A percentile compares a stretch with the other conserved stretches of the same genome.
These are phyloP conservation scores for Gossypium anomalum DNA, from an alignment of 345 rosid genomes.

Conservation along the genomic window DNA sequence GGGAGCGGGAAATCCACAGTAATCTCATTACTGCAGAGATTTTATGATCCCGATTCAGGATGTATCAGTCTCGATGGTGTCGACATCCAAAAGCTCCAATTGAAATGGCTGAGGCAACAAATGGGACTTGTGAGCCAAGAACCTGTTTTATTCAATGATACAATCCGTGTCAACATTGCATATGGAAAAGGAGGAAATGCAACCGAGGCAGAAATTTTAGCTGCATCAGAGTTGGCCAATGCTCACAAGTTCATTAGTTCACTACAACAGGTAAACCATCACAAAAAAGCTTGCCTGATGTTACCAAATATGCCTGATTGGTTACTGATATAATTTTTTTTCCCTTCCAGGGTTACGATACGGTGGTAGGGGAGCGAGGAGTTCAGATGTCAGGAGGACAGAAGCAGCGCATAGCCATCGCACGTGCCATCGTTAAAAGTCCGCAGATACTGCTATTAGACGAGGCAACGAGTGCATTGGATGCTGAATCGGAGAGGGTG, in stretches of 20 bases:
- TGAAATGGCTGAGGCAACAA: slow-evolving; percentile 77
- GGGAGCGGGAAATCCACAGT: slow-evolving; percentile 90
- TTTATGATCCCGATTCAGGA: slow-evolving; percentile 78
- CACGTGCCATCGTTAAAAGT: slow-evolving; percentile 62
- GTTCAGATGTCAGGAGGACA: slow-evolving; percentile 74
- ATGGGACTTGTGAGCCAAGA: slow-evolving; percentile 85
- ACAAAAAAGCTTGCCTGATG: neutral
- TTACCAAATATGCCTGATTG: neutral
- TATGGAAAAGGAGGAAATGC: slow-evolving; percentile 76
- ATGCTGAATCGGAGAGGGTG: slow-evolving; percentile 64
- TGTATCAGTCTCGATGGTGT: slow-evolving; percentile 70
- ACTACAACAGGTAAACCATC: neutral
- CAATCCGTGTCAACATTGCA: slow-evolving; percentile 73
- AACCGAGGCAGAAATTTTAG: slow-evolving; percentile 55
- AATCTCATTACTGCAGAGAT: slow-evolving; percentile 63
- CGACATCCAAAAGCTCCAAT: slow-evolving; percentile 50
- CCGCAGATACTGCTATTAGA: slow-evolving; percentile 64
- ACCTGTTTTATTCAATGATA: slow-evolving; percentile 65
- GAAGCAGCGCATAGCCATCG: slow-evolving; percentile 74
- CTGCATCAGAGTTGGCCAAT: slow-evolving; percentile 73
- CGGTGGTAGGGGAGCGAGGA: slow-evolving; percentile 68
- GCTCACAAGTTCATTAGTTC: slow-evolving; percentile 59
- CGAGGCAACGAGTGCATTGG: slow-evolving; percentile 74
- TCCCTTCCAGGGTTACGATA: slow-evolving; percentile 54
- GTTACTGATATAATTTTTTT: neutral